Conservation (phyloP, 202 grass and related monocot species). For the Alloteropsis angusta region DNA sequence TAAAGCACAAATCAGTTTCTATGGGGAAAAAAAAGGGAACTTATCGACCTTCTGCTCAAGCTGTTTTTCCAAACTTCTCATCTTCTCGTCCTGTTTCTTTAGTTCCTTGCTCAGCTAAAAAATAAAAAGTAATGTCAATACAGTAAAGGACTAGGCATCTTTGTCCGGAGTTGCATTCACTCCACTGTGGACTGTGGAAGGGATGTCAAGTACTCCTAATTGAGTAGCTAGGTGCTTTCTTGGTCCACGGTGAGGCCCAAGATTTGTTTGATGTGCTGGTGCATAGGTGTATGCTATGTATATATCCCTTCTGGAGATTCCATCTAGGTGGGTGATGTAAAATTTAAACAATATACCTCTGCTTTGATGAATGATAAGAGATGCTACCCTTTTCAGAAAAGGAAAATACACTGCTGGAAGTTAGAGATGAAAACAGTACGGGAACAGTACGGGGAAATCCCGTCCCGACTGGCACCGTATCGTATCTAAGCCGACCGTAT, state of each 20-base stretch:
- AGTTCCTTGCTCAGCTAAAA: constrained; percentile 74
- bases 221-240: neutral
- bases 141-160: neutral
- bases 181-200: neutral
- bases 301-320: neutral
- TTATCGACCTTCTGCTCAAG: constrained; percentile 64
- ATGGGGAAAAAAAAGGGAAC: neutral
- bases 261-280: neutral
- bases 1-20: neutral
- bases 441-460: too few species aligned
- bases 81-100: constrained; percentile 69
- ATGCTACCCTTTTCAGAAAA: neutral
- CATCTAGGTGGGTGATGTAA: neutral
- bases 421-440: too few species aligned
- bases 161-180: neutral
- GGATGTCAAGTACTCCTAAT: neutral
- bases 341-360: neutral
- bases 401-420: neutral
- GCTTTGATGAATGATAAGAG: neutral
- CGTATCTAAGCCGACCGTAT: too few species aligned
- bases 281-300: neutral
- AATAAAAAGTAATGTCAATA: constrained; percentile 2
- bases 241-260: neutral
- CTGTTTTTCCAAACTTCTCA: constrained; percentile 55
- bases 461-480: too few species aligned